These are phyloP conservation scores for Salix koriyanagi DNA, from an alignment of 345 rosid species.

Conservation along the genomic window DNA sequence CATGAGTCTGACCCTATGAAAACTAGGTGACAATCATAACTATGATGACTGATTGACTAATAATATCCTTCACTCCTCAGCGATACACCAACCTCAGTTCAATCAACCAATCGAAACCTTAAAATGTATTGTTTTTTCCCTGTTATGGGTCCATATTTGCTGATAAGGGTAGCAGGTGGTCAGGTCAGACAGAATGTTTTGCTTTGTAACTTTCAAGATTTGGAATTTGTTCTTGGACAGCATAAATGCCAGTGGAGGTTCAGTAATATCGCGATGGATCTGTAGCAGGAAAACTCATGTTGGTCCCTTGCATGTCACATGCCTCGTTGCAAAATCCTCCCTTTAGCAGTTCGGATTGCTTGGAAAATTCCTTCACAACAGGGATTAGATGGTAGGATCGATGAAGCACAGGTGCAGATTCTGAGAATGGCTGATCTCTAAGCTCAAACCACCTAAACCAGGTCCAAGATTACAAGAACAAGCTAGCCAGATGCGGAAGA, in stretches of 20 bases:
- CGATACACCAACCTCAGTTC: too few species aligned
- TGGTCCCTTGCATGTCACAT: conserved; percentile 18
- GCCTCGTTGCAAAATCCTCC: conserved; percentile 10
- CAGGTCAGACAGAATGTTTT: conserved; percentile 18
- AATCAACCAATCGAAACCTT: too few species aligned
- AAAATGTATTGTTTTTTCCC: too few species aligned
- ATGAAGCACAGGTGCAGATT: not conserved
- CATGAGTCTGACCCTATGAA: too few species aligned
- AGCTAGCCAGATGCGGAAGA: not conserved
- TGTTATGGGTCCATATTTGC: too few species aligned
- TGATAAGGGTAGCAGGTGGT: not conserved
- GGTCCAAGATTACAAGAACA: not conserved
- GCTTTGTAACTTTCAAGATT: not conserved
- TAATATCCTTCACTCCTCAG: too few species aligned
- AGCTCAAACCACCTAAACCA: not conserved
- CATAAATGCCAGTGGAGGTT: conserved; percentile 1
- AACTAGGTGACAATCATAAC: too few species aligned
- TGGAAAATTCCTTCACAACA: too few species aligned
- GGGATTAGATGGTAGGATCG: too few species aligned
- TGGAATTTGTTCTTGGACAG: conserved; percentile 16
- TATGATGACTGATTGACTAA: too few species aligned
- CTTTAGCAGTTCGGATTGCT: too few species aligned
- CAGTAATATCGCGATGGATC: not conserved
- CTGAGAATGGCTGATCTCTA: not conserved
- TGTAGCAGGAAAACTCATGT: conserved; percentile 17